A percentile compares a stretch with the other conserved stretches of the same genome.
Conservation (phyloP, 192 early-diverging fungal species). For the Chytriomyces sp. region DNA sequence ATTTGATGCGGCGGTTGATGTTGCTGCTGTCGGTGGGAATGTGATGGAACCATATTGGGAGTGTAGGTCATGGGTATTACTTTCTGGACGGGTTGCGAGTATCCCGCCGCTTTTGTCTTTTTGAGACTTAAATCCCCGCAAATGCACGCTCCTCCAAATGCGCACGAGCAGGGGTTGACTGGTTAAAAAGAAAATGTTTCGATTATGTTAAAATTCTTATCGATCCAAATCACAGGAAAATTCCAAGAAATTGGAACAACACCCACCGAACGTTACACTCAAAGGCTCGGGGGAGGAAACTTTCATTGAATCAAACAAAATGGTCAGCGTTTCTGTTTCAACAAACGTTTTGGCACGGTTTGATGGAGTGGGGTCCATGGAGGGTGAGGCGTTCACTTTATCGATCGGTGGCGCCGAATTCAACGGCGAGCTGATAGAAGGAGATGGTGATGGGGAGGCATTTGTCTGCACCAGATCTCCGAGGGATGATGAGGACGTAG, state of each 20-base stretch:
- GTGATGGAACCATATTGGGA: no score
- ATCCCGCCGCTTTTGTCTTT: constrained; percentile 1
- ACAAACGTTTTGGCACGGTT: neutral
- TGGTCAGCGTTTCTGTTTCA: neutral
- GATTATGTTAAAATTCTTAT: no score
- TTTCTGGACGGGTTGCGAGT: no score
- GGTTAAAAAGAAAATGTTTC: neutral
- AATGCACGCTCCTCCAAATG: constrained; percentile 17
- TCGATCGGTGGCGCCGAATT: neutral
- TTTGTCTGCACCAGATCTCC: neutral
- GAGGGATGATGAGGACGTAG: neutral
- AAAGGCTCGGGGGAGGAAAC: neutral
- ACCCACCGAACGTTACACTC: neutral
- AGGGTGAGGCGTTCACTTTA: no score
- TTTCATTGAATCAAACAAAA: neutral
- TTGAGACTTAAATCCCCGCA: constrained; percentile 19
- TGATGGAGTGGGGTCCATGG: neutral
- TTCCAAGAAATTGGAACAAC: neutral
- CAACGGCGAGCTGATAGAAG: neutral
- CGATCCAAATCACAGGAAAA: no score
- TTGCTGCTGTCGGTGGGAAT: no score
- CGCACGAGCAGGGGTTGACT: constrained; percentile 22
- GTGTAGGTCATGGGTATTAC: no score
- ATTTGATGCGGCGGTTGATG: no score
- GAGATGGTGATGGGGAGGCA: neutral